Base-by-base conservation (phyloP, 139 green algal genomes). In the Closterium sp. region DNA sequence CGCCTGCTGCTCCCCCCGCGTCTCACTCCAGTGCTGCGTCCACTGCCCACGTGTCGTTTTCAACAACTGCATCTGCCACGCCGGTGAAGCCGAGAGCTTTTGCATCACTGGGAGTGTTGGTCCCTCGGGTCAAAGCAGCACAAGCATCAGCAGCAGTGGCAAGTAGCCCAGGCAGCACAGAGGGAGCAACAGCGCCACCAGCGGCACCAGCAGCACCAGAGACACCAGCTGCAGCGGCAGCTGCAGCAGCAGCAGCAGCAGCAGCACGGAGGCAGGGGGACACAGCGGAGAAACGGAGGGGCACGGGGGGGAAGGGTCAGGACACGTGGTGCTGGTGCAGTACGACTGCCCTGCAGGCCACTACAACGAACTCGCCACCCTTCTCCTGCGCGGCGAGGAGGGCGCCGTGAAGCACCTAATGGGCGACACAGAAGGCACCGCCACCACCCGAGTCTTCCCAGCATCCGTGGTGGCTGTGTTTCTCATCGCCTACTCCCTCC, bases 321-420 rank as follows among this genome's bases (percentile, higher is more conserved):
- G 62, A 13, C 62, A 79, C 17, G 13, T 79, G 62, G 62, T 79
- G 17, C 10, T 79, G 62, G 62, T 79, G 62, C 62, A 79, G 62
- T 79, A 79, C 62, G 62, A 79, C 62, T 79, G 62, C 62, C 62
- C 62, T n/a, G 30, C 30, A 19, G 89, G 38, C 4, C 50, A 73
- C 0, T 92, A 85, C 45, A 93, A 94, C 86, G 89, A 92, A 24
- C n/a, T 94, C 22, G 92, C 89, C 24, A 91, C 89, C 5, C 70
- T 91, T 9, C 87, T 91, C 6, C 91, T 94, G 70, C 70, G 87
- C 27, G 79, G 79, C 19, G 89, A 92, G 50, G 89, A 92, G 89
- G 89, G 89, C 89, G 89, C 79, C 0, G 31, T 92, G 0, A 87
- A 88, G 89, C 89, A 92, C 50, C 89, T 92, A 28, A 88, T 92